Conservation (phyloP, 1,284 basidiomycete species). For the Crucibulum cyathiforme region DNA sequence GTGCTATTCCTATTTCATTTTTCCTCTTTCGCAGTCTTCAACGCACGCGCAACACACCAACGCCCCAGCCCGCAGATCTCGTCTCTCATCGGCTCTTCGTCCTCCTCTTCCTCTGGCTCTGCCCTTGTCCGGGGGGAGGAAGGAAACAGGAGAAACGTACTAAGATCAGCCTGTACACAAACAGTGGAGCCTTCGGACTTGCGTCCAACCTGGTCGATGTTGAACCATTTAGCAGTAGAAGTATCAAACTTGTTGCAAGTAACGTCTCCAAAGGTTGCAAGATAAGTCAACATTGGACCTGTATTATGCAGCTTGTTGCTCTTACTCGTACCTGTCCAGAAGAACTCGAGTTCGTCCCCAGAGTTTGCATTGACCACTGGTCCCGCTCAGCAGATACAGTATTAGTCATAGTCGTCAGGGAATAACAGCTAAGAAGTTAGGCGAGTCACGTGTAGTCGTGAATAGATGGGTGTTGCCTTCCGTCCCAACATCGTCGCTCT, state of each 20-base stretch:
- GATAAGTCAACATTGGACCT: conserved; percentile 76
- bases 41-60: too few relatives aligned
- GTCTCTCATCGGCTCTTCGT: too few relatives aligned
- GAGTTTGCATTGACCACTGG: conserved; percentile 66
- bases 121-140: background rate
- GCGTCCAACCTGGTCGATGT: conserved; percentile 50
- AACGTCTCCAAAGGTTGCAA: conserved; percentile 64
- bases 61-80: too few relatives aligned
- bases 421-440: conserved; percentile 59
- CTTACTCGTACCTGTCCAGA: conserved; percentile 59
- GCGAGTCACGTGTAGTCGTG: conserved; percentile 32
- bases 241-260: conserved; percentile 68
- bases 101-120: too few relatives aligned
- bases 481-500: too few relatives aligned
- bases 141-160: conserved; percentile 32
- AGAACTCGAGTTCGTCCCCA: conserved; percentile 63
- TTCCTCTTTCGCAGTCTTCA: too few relatives aligned
- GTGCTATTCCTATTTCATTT: too few relatives aligned
- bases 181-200: conserved; percentile 37
- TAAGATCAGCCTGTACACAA: conserved; percentile 36
- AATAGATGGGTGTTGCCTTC: too few relatives aligned
- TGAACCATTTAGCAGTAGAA: conserved; percentile 72
- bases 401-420: conserved; percentile 77
- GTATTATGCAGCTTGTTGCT: conserved; percentile 61
- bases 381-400: conserved; percentile 55